phyloP scores from a whole-genome alignment of 2,329 filamentous ascomycete species.

The Metarhizium album region DNA sequence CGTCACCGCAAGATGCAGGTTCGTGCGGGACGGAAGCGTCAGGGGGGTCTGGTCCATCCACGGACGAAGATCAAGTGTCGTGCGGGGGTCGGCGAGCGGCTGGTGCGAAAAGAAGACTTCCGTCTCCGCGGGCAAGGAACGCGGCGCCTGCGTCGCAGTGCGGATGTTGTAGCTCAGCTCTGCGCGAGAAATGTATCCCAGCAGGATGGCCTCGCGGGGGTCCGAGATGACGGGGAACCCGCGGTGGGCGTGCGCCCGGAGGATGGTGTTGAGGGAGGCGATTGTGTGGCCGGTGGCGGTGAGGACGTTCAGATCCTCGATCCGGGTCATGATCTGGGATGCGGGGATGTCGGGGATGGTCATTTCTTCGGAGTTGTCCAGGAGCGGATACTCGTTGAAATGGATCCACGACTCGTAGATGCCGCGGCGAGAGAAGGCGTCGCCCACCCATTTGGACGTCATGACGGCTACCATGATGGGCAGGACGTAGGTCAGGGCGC shows the following conservation, averaged over 20 bases:
- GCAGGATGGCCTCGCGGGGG: conserved; percentile 62
- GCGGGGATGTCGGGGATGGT: conserved; percentile 72
- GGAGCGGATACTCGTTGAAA: conserved; percentile 88
- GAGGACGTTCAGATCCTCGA: conserved; percentile 83
- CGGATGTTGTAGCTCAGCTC: conserved; percentile 74
- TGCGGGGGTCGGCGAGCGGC: conserved; percentile 64
- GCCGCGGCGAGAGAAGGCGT: conserved; percentile 82
- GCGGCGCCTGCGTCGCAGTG: conserved; percentile 41
- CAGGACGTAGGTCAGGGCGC: conserved; percentile 88
- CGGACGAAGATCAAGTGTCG: conserved; percentile 76
- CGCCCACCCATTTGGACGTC: conserved; percentile 96
- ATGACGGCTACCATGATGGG: conserved; percentile 99
- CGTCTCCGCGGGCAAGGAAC: conserved; percentile 55
- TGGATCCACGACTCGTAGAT: conserved; percentile 99
- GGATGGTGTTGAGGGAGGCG: conserved; percentile 56
- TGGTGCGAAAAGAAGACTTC: conserved; percentile 80
- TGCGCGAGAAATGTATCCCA: conserved; percentile 89
- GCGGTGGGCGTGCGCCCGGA: conserved; percentile 66
- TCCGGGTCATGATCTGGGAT: conserved; percentile 82
- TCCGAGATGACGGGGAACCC: conserved; percentile 87
- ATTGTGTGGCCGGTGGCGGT: conserved; percentile 84
- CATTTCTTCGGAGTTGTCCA: conserved; percentile 83
- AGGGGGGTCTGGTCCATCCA: conserved; percentile 99
- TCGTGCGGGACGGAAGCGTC: conserved; percentile 67
- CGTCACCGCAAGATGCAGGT: conserved; percentile 72